These are phyloP conservation scores for Astrothelium macrocarpum DNA, from an alignment of 495 filamentous ascomycete genomes.

Conservation along the genomic window DNA sequence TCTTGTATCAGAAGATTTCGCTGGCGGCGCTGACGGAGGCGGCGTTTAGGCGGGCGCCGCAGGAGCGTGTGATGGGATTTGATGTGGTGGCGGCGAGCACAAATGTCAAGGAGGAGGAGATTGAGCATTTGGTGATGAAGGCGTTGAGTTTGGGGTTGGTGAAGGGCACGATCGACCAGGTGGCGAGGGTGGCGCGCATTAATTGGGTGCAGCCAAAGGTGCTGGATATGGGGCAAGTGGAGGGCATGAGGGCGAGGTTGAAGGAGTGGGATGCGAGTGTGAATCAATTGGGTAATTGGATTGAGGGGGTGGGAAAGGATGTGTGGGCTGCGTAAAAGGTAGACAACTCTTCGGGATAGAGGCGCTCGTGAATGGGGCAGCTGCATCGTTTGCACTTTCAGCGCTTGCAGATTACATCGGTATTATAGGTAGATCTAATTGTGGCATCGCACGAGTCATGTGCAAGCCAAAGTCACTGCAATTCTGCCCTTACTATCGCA, in stretches of 20 bases:
- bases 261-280: slow-evolving; percentile 94
- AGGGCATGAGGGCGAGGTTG: slow-evolving; percentile 78
- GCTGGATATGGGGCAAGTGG: slow-evolving; percentile 89
- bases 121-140: slow-evolving; percentile 98
- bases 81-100: slow-evolving; percentile 79
- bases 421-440: not conserved
- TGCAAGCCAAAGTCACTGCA: too few relatives aligned
- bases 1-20: slow-evolving; percentile 95
- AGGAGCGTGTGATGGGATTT: slow-evolving; percentile 91
- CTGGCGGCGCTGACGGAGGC: slow-evolving; percentile 90
- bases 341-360: too few relatives aligned
- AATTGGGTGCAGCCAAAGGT: slow-evolving; percentile 99
- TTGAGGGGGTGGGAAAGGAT: slow-evolving; percentile 44
- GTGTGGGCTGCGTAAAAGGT: slow-evolving; percentile 19
- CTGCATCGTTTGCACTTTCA: not conserved
- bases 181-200: slow-evolving; percentile 85
- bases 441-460: not conserved
- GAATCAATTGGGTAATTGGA: slow-evolving; percentile 89
- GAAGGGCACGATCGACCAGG: slow-evolving; percentile 90
- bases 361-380: not conserved
- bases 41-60: slow-evolving; percentile 89
- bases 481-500: too few relatives aligned
- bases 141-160: slow-evolving; percentile 86
- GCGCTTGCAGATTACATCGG: not conserved
- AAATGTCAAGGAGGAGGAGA: slow-evolving; percentile 79